Conservation (phyloP, 371 early-diverging fungal species). For the Rhizopus delemar region DNA sequence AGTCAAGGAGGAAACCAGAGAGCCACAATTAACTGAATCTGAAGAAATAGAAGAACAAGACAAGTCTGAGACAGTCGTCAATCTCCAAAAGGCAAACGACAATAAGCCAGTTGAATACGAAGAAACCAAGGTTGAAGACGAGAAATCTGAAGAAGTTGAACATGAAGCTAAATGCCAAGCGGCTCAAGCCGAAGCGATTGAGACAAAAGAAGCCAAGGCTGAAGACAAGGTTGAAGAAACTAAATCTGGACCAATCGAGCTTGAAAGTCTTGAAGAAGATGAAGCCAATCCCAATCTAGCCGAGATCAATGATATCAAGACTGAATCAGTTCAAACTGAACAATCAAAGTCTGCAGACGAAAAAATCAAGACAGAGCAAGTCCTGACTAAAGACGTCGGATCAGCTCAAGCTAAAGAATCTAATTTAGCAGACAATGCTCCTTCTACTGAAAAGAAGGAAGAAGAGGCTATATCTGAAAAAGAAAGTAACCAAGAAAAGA, state of each 20-base stretch:
- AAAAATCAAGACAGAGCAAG: background rate
- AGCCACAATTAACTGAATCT: no score
- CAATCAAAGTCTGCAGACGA: no score
- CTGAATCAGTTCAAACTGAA: background rate
- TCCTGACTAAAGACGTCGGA: background rate
- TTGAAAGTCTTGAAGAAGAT: background rate
- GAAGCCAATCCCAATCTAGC: background rate
- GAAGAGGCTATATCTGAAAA: background rate
- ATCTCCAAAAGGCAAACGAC: background rate
- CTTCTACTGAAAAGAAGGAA: background rate
- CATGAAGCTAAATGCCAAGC: background rate
- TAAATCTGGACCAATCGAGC: background rate
- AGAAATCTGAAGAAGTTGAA: constrained; percentile 3
- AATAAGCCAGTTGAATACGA: background rate
- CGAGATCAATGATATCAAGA: background rate
- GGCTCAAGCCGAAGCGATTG: no score
- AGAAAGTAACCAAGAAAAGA: background rate
- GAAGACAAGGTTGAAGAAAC: background rate
- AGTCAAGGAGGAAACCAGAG: no score
- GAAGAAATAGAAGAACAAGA: no score
- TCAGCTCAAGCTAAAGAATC: background rate
- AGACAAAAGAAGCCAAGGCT: background rate
- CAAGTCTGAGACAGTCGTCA: no score
- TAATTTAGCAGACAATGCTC: background rate
- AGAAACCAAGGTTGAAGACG: background rate